These are phyloP conservation scores for Eutrema japonicum DNA, from an alignment of 345 rosid species.

Conservation along the genomic window DNA sequence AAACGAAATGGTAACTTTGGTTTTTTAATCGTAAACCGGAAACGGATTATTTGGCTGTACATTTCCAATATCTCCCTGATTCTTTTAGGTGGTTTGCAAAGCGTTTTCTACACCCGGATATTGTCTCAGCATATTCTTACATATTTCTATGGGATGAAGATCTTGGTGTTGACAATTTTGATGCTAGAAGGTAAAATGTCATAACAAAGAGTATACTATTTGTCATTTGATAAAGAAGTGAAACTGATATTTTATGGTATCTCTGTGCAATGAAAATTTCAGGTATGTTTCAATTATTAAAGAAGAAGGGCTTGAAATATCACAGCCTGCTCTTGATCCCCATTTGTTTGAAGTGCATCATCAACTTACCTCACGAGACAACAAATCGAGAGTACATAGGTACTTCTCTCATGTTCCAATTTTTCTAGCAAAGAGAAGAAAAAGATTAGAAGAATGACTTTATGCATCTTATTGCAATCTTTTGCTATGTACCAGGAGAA, in stretches of 20 bases:
- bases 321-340: constrained; percentile 85
- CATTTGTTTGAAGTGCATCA: constrained; percentile 61
- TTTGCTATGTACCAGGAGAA: constrained; percentile 48
- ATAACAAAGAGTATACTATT: not conserved
- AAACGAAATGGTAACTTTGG: constrained; percentile 73
- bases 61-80: not conserved
- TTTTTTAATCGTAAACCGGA: not conserved
- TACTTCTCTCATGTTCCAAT: constrained; percentile 30
- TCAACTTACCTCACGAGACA: constrained; percentile 58
- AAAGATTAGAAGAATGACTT: not conserved
- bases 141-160: constrained; percentile 58
- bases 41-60: not conserved
- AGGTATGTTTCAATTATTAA: constrained; percentile 69
- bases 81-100: constrained; percentile 87
- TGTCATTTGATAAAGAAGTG: constrained; percentile 6
- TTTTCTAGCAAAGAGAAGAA: not conserved
- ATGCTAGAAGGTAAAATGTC: constrained; percentile 39
- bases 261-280: constrained; percentile 29
- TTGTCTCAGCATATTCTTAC: constrained; percentile 46
- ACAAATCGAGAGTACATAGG: constrained; percentile 67
- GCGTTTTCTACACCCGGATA: constrained; percentile 65
- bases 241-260: constrained; percentile 17
- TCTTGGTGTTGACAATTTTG: constrained; percentile 49
- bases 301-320: constrained; percentile 83
- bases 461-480: constrained; percentile 1